Conservation (phyloP, 495 filamentous ascomycete species). For the Lineolata rhizophorae region DNA sequence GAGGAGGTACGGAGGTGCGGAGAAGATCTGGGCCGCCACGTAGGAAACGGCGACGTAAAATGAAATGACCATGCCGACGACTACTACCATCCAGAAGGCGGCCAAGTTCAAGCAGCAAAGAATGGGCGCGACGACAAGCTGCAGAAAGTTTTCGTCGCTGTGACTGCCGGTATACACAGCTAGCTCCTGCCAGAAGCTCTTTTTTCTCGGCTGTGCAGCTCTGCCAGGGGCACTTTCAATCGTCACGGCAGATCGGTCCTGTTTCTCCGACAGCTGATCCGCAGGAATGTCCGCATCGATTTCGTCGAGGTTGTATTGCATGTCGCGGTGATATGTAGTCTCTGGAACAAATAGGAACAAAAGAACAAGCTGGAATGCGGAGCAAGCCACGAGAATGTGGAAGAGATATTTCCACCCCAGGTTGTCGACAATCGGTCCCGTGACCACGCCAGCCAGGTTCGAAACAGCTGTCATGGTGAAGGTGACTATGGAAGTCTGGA, state of each 20-base stretch:
- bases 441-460: constrained; percentile 9
- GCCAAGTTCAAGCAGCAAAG: constrained; percentile 8
- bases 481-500: constrained; percentile 8
- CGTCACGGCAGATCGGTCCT: no score
- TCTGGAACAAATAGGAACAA: constrained; percentile 8
- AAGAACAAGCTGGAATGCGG: constrained; percentile 6
- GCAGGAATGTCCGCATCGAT: no score
- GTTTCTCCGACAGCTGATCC: no score
- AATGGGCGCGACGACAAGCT: constrained; percentile 9
- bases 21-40: constrained; percentile 11
- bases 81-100: constrained; percentile 9
- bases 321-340: constrained; percentile 9
- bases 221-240: no score
- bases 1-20: constrained; percentile 11
- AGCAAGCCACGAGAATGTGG: constrained; percentile 10
- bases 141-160: constrained; percentile 9
- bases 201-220: constrained; percentile 9
- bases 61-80: constrained; percentile 7
- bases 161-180: constrained; percentile 7
- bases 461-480: constrained; percentile 10
- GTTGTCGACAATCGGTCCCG: constrained; percentile 9
- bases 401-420: constrained; percentile 12
- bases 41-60: constrained; percentile 12
- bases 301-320: constrained; percentile 9
- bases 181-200: constrained; percentile 10